Percentiles rank a stretch among this genome's conserved stretches.
Conservation (phyloP, 768 basidiomycete species). For the Xerocomellus intermedius region DNA sequence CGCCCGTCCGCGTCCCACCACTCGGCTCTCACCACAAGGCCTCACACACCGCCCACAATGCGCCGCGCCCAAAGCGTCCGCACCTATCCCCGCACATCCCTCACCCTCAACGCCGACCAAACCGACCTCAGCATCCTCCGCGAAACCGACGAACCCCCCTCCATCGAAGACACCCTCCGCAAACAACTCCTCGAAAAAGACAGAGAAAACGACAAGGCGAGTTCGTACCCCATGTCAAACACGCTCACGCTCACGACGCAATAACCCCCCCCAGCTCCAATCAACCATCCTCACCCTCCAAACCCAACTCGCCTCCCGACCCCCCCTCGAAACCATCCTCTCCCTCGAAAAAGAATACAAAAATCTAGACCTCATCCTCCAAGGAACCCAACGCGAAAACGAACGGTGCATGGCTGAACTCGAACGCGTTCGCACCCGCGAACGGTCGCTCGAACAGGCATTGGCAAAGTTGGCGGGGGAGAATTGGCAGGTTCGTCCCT, state of each 20-base stretch:
- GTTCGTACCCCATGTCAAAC: background rate
- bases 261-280: slow-evolving; percentile 52
- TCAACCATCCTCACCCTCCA: slow-evolving; percentile 63
- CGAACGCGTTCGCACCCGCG: slow-evolving; percentile 66
- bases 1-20: no score
- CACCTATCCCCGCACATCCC: slow-evolving; percentile 51
- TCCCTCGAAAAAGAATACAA: slow-evolving; percentile 69
- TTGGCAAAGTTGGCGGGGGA: slow-evolving; percentile 69
- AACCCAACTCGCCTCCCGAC: slow-evolving; percentile 62
- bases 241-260: background rate
- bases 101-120: slow-evolving; percentile 31
- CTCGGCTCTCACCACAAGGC: no score
- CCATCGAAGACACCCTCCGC: slow-evolving; percentile 55
- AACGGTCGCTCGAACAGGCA: slow-evolving; percentile 75
- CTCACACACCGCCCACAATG: slow-evolving; percentile 29
- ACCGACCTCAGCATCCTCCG: slow-evolving; percentile 62
- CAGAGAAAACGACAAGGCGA: slow-evolving; percentile 67
- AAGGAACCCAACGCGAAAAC: slow-evolving; percentile 84
- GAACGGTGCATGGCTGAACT: slow-evolving; percentile 81
- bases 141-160: slow-evolving; percentile 54
- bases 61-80: slow-evolving; percentile 65
- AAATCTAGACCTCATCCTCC: slow-evolving; percentile 70
- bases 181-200: slow-evolving; percentile 66
- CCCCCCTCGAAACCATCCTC: slow-evolving; percentile 65
- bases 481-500: slow-evolving; percentile 68